These are phyloP conservation scores for Mercurialis annua DNA, from an alignment of 345 rosid species.

Conservation along the genomic window DNA sequence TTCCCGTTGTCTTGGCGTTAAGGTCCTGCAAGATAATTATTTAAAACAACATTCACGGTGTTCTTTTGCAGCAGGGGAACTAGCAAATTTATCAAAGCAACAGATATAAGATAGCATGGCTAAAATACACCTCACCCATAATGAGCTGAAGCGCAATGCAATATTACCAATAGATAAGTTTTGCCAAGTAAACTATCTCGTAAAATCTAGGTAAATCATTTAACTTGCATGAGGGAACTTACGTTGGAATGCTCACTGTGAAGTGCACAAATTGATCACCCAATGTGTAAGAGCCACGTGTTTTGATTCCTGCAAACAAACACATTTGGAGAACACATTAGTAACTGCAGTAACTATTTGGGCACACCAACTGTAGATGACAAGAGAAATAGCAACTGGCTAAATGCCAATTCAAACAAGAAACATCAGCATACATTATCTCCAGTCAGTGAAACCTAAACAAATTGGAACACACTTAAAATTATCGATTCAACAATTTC, in stretches of 20 bases:
- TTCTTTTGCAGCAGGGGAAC: neutral
- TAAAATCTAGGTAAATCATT: neutral
- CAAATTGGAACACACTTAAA: neutral
- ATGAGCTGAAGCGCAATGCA: neutral
- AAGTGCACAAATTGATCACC: constrained; percentile 97
- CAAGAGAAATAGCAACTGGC: neutral
- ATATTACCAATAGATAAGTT: neutral
- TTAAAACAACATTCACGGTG: neutral
- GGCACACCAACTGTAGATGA: neutral
- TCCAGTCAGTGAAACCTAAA: neutral
- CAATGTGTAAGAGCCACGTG: constrained; percentile 61
- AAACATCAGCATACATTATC: neutral
- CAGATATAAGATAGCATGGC: too few relatives aligned
- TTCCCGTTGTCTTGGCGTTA: constrained; percentile 81
- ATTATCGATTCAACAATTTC: neutral
- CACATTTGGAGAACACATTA: neutral
- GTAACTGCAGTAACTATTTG: neutral
- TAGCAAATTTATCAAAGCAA: neutral
- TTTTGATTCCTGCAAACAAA: constrained; percentile 58
- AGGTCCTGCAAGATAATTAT: constrained; percentile 43
- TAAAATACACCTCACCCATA: neutral
- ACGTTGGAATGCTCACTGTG: constrained; percentile 88
- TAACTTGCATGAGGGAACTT: constrained; percentile 23
- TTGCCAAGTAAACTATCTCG: neutral
- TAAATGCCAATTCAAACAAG: neutral